Evolutionary conservation across 2,329 filamentous ascomycete genomes (phyloP).

Genomic region (Didymella keratinophila): DNA sequence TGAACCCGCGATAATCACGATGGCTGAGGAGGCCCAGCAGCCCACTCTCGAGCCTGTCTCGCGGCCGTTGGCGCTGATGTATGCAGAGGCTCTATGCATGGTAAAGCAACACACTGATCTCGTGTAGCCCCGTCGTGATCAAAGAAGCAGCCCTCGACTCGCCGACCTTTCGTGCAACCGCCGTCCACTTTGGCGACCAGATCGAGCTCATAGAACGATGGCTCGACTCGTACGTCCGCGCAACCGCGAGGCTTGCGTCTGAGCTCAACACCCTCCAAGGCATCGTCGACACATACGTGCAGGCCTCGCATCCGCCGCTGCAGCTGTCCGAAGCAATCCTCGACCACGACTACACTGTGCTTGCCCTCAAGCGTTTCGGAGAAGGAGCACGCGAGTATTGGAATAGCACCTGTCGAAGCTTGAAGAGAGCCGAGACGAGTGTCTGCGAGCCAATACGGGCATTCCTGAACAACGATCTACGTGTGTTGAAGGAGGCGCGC

Average conservation of each 20-base stretch:
- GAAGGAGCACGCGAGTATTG: slow-evolving; percentile 91
- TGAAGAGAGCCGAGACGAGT: slow-evolving; percentile 78
- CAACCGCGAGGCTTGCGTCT: slow-evolving; percentile 66
- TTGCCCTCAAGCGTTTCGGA: slow-evolving; percentile 83
- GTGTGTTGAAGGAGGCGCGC: slow-evolving; percentile 84
- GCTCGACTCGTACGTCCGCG: slow-evolving; percentile 77
- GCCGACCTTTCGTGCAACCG: slow-evolving; percentile 89
- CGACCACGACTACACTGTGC: slow-evolving; percentile 92
- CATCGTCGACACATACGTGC: slow-evolving; percentile 77
- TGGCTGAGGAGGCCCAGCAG: slow-evolving; percentile 47
- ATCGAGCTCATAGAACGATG: slow-evolving; percentile 90
- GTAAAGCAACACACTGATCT: slow-evolving; percentile 16
- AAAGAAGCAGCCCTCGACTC: slow-evolving; percentile 97
- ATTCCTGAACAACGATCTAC: slow-evolving; percentile 81
- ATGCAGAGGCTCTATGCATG: slow-evolving; percentile 18
- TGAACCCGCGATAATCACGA: slow-evolving; percentile 21
- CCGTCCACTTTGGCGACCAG: slow-evolving; percentile 88
- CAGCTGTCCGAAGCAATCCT: slow-evolving; percentile 82
- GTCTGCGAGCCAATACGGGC: slow-evolving; percentile 82
- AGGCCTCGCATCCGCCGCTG: slow-evolving; percentile 75
- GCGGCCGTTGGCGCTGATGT: slow-evolving; percentile 54
- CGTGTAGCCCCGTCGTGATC: slow-evolving; percentile 76
- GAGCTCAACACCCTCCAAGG: slow-evolving; percentile 80
- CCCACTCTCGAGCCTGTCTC: slow-evolving; percentile 51
- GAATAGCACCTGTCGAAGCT: slow-evolving; percentile 74